Percentiles rank a stretch among this genome's conserved stretches.
Evolutionary conservation across 2,329 filamentous ascomycete species (phyloP).

Genomic region (Dendryphion nanum): DNA sequence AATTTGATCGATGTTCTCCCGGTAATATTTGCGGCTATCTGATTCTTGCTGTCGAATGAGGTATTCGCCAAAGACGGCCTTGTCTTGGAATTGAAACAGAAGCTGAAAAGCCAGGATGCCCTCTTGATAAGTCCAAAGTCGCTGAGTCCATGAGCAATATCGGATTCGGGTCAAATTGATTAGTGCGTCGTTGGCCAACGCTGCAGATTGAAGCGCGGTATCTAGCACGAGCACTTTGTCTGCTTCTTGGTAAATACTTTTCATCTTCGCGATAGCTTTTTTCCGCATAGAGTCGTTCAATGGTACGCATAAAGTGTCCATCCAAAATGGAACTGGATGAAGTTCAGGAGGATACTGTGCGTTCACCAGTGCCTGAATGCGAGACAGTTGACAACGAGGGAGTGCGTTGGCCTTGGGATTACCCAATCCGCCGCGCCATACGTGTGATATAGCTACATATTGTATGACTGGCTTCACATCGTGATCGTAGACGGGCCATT

Average conservation of each 20-base stretch:
- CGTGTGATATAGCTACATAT: slow-evolving; percentile 1
- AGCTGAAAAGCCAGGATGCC: background rate
- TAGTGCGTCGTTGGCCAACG: background rate
- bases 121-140: slow-evolving; percentile 1
- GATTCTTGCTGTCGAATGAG: too few relatives aligned
- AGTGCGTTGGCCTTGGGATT: slow-evolving; percentile 1
- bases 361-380: background rate
- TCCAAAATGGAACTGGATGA: background rate
- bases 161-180: background rate
- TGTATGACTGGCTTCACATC: too few relatives aligned
- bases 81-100: too few relatives aligned
- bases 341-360: background rate
- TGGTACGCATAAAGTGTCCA: slow-evolving; percentile 1
- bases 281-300: background rate
- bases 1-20: too few relatives aligned
- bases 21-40: too few relatives aligned
- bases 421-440: slow-evolving; percentile 1
- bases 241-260: background rate
- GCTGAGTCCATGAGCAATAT: background rate
- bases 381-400: background rate
- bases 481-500: too few relatives aligned
- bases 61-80: too few relatives aligned
- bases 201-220: background rate
- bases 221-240: background rate
- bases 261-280: background rate